Evolutionary conservation across 306 rosid genomes (phyloP).

Genomic region (Elaeagnus macrophylla): DNA sequence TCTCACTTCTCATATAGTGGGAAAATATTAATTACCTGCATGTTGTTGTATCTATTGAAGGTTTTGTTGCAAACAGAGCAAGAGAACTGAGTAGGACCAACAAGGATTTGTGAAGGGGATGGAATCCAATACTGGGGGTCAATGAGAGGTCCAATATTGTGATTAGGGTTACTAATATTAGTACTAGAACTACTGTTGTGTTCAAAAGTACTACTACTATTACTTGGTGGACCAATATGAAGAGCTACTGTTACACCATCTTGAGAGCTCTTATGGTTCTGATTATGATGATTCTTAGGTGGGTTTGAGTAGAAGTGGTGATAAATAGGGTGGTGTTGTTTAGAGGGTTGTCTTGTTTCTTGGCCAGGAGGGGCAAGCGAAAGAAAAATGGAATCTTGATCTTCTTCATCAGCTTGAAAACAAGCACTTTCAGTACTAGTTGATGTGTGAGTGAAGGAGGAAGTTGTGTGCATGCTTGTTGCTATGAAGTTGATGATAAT

Average conservation of each 20-base stretch:
- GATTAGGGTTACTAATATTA: constrained; percentile 19
- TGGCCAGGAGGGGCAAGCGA: constrained; percentile 78
- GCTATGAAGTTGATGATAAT: constrained; percentile 8
- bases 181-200: neutral
- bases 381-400: constrained; percentile 58
- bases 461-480: constrained; percentile 40
- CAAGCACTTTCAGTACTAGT: constrained; percentile 19
- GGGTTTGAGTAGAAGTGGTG: constrained; percentile 20
- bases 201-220: neutral
- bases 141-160: constrained; percentile 6
- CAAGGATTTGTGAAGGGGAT: constrained; percentile 81
- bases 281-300: constrained; percentile 4
- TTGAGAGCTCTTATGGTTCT: constrained; percentile 20
- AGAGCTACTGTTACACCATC: constrained; percentile 73
- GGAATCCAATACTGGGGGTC: constrained; percentile 85
- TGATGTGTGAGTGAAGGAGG: constrained; percentile 31
- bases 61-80: constrained; percentile 86
- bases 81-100: constrained; percentile 94
- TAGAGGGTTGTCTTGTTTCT: constrained; percentile 18
- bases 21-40: constrained; percentile 50
- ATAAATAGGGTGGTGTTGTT: constrained; percentile 6
- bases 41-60: constrained; percentile 92
- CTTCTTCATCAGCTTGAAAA: constrained; percentile 25
- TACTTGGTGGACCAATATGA: constrained; percentile 56
- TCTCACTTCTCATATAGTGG: neutral